A percentile compares a stretch with the other conserved stretches of the same genome.
Evolutionary conservation across 169 alveolate genomes (phyloP).

Genomic region (Toxoplasma gondii): DNA sequence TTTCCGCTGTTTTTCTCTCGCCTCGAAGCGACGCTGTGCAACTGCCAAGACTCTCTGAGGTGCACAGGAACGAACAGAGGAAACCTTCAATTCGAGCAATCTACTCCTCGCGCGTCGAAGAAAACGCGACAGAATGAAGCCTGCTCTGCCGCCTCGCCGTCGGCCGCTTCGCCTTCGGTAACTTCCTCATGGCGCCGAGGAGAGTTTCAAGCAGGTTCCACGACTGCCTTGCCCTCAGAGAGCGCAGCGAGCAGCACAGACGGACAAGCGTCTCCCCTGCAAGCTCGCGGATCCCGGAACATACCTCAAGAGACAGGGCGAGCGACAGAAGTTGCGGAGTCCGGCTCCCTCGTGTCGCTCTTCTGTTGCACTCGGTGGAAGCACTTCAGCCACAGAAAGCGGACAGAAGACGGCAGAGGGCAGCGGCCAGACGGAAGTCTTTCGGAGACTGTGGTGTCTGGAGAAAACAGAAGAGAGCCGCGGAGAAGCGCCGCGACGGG

Average conservation of each 20-base stretch:
- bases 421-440: neutral
- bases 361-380: conserved; percentile 19
- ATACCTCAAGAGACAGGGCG: too few relatives aligned
- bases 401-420: neutral
- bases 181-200: too few relatives aligned
- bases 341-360: neutral
- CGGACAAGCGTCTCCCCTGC: too few relatives aligned
- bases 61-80: neutral
- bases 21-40: neutral
- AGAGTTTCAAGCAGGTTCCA: neutral
- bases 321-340: neutral
- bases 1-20: conserved; percentile 4
- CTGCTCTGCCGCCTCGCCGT: neutral
- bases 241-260: too few relatives aligned
- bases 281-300: too few relatives aligned
- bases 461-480: neutral
- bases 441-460: neutral
- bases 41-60: neutral
- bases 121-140: neutral
- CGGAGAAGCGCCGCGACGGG: neutral
- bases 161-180: neutral
- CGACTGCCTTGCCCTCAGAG: neutral
- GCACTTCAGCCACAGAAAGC: neutral
- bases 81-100: too few relatives aligned
- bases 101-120: too few relatives aligned